Base-by-base conservation (phyloP, 2,329 filamentous ascomycete species). In the Pestalotiopsis sp. region DNA sequence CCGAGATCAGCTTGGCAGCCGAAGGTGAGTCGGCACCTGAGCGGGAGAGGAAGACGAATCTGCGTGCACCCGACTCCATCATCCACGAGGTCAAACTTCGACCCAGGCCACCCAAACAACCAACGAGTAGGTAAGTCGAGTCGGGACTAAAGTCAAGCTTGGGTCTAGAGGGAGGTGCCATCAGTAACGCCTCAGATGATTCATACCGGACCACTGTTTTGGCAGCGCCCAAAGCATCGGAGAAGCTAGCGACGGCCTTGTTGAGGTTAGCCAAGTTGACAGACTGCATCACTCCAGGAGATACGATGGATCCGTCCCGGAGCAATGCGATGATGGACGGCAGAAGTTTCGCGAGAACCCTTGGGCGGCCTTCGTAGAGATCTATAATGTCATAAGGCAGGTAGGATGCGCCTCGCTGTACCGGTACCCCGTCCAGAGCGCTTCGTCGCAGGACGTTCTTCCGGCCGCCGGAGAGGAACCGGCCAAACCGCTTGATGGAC, bases 51-150 rank as follows among this genome's bases (percentile, higher is more conserved):
- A 81, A 80, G 4, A 71, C 65, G 62, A 82, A 78, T 38, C 72
- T 68, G 17, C 73, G 71, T 1, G 79, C 79, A 2, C 80, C 80
- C 2, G 49, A 64, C n/a, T 70, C 70, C 70, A 79, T 73, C 76
- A 81, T 78, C 77, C 78, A 80, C 6, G 67, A 70, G 0, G 78
- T 74, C 23, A 81, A 60, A 27, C 76, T 78, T 2, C 78, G 73
- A 2, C 80, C 79, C 1, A 82, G 73, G 4, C 79, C 80, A 25
- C 80, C 80, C 4, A 81, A 71, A 67, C 80, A 78, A 4, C 80
- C 79, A 13, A 81, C 75, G 0, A 81, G 75, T 17, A 81, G 73
- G 68, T 81, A 81, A 4, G 70, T 72, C 4, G 68, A 72, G 5
- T 76, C 71, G 4, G 66, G 25, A 13, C 60, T 36, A 31, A 76